Base-by-base conservation (phyloP, 2,329 filamentous ascomycete genomes). In the Tolypocladium pustulatum region DNA sequence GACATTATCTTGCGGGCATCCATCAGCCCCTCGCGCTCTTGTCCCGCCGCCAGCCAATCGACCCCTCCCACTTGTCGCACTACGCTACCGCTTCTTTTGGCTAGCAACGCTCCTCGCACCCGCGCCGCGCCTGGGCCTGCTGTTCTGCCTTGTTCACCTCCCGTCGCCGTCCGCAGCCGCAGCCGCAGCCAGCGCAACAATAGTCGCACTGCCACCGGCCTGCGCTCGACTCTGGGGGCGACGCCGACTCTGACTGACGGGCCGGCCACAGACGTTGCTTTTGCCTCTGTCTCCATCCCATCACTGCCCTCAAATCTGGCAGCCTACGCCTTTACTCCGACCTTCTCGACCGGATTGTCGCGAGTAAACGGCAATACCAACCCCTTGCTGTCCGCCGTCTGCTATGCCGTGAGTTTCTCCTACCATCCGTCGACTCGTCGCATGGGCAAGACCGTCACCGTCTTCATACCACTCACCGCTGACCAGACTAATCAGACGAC, bases 271-370 rank as follows among this genome's bases (percentile, higher is more conserved):
- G 38, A 34, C 40, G 30, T 27, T 46, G 55, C 54, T 58, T 53
- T 60, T 56, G 59, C 62, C 59, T 27, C 25, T 54, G 13, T 30
- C 37, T 12, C 36, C 46, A 43, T 57, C 55, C 54, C 60, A 54
- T 51, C 56, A 56, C 59, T 51, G 27, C 27, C 20, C 30, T 22
- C 55, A 61, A 58, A 61, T 55, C 54, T 61, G 59, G 58, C 59
- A 65, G 62, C 40, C 22, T 60, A 63, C 69, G 67, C 72, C 72
- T 75, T 76, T 75, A 66, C 74, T 78, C 75, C 73, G 75, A 71
- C 76, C 70, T 68, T 76, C 72, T 75, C 66, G 66, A 64, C 61
- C 67, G 71, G 73, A 75, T 74, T 65, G 76, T 79, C 73, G 76
- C 69, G 74, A 73, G 78, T 72, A 69, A 73, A 77, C 71, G 72